Percentiles rank a stretch among this genome's conserved stretches.
These are phyloP conservation scores for Penicillium glabrum DNA, from an alignment of 2,329 filamentous ascomycete species.

Conservation along the genomic window DNA sequence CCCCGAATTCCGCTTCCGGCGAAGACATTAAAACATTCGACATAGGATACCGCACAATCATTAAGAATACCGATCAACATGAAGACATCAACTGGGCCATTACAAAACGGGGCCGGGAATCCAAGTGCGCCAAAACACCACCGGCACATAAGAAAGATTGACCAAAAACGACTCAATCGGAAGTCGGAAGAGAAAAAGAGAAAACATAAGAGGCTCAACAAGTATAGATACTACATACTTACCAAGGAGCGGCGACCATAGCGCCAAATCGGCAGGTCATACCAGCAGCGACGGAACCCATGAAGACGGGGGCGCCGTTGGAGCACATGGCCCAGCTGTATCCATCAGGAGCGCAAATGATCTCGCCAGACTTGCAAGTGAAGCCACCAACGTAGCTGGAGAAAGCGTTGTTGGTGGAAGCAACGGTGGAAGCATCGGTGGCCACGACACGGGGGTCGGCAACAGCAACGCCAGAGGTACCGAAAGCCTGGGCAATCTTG, in stretches of 20 bases:
- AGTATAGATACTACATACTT: not conserved
- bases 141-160: not conserved
- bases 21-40: not conserved
- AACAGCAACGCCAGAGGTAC: slow-evolving; percentile 6
- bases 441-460: slow-evolving; percentile 8
- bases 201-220: not conserved
- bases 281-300: slow-evolving; percentile 41
- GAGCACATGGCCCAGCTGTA: slow-evolving; percentile 36
- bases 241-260: slow-evolving; percentile 13
- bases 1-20: not conserved
- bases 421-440: slow-evolving; percentile 5
- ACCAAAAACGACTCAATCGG: not conserved
- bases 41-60: slow-evolving; percentile 8
- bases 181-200: not conserved
- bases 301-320: slow-evolving; percentile 29
- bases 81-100: slow-evolving; percentile 8
- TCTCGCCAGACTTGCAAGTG: slow-evolving; percentile 28
- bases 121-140: slow-evolving; percentile 1
- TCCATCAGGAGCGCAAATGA: slow-evolving; percentile 35
- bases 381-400: slow-evolving; percentile 11
- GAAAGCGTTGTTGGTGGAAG: slow-evolving; percentile 13
- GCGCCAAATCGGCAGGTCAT: slow-evolving; percentile 32
- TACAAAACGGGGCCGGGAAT: not conserved
- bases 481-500: slow-evolving; percentile 14
- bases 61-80: slow-evolving; percentile 14